Evolutionary conservation across 2,329 filamentous ascomycete species (phyloP).

Genomic region (Neocucurbitaria cava): DNA sequence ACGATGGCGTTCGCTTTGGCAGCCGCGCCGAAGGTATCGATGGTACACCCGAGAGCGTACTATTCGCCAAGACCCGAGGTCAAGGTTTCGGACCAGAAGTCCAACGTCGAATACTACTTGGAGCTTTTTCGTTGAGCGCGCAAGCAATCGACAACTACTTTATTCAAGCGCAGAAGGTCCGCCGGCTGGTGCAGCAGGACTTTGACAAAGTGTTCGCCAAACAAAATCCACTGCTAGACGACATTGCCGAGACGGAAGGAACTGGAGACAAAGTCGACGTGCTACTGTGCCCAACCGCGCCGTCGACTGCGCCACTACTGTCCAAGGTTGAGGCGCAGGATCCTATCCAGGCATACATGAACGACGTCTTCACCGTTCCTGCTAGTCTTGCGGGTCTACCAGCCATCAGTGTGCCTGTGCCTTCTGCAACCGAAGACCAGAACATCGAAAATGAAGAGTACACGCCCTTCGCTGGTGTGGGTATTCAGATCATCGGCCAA

Average conservation of each 20-base stretch:
- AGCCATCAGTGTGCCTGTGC: slow-evolving; percentile 80
- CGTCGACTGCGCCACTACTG: slow-evolving; percentile 73
- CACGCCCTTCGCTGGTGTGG: slow-evolving; percentile 52
- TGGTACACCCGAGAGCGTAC: slow-evolving; percentile 58
- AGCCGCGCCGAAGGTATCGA: slow-evolving; percentile 62
- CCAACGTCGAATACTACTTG: slow-evolving; percentile 83
- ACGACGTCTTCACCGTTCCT: slow-evolving; percentile 95
- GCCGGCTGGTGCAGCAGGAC: slow-evolving; percentile 81
- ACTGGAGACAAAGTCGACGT: slow-evolving; percentile 77
- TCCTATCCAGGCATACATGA: slow-evolving; percentile 80
- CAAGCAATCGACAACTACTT: slow-evolving; percentile 97
- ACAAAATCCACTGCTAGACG: slow-evolving; percentile 68
- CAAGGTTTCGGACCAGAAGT: slow-evolving; percentile 84
- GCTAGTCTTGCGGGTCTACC: slow-evolving; percentile 91
- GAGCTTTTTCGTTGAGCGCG: slow-evolving; percentile 88
- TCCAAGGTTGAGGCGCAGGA: slow-evolving; percentile 62
- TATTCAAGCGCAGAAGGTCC: slow-evolving; percentile 87
- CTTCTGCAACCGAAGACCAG: slow-evolving; percentile 39
- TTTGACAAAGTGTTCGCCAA: slow-evolving; percentile 80
- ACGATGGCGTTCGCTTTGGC: slow-evolving; percentile 95
- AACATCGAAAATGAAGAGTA: slow-evolving; percentile 36
- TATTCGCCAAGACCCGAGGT: slow-evolving; percentile 77
- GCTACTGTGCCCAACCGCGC: slow-evolving; percentile 85
- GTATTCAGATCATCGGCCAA: slow-evolving; percentile 81
- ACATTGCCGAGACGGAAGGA: slow-evolving; percentile 41